Evolutionary conservation across 257 asterid species (phyloP).

Genomic region (Galeopsis tetrahit): DNA sequence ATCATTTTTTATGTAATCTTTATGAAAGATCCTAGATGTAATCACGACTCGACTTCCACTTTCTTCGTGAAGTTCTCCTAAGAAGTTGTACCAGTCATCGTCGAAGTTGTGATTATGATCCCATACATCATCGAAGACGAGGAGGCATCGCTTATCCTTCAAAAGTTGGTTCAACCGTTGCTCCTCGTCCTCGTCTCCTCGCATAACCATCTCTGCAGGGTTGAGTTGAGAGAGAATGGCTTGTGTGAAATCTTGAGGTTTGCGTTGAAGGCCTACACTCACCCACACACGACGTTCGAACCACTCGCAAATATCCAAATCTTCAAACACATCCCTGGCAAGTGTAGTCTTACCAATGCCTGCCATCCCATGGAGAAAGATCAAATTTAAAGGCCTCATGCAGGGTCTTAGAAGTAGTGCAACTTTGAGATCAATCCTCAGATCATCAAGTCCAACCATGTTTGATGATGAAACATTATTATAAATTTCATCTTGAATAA

Average conservation of each 20-base stretch:
- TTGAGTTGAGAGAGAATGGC: not conserved
- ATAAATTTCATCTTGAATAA: not conserved
- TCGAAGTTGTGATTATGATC: not conserved
- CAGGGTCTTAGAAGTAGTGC: not conserved
- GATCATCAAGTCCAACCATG: conserved; percentile 13
- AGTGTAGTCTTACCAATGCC: conserved; percentile 6
- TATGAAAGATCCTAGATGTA: not conserved
- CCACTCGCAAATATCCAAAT: not conserved
- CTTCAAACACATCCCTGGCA: not conserved
- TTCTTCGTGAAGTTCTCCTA: not conserved
- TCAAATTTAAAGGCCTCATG: too few species aligned
- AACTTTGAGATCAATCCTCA: not conserved
- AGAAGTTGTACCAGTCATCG: not conserved
- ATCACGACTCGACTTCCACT: not conserved
- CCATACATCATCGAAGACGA: conserved; percentile 1
- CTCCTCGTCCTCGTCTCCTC: not conserved
- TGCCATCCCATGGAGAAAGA: not conserved
- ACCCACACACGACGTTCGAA: not conserved
- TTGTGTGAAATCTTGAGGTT: not conserved
- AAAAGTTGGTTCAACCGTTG: not conserved
- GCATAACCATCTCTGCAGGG: not conserved
- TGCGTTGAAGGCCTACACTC: conserved; percentile 14
- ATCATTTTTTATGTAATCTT: too few species aligned
- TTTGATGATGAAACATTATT: not conserved
- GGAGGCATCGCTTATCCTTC: not conserved